Evolutionary conservation across 352 stramenopile genomes (phyloP).

Genomic region (Pythium rishiriense): DNA sequence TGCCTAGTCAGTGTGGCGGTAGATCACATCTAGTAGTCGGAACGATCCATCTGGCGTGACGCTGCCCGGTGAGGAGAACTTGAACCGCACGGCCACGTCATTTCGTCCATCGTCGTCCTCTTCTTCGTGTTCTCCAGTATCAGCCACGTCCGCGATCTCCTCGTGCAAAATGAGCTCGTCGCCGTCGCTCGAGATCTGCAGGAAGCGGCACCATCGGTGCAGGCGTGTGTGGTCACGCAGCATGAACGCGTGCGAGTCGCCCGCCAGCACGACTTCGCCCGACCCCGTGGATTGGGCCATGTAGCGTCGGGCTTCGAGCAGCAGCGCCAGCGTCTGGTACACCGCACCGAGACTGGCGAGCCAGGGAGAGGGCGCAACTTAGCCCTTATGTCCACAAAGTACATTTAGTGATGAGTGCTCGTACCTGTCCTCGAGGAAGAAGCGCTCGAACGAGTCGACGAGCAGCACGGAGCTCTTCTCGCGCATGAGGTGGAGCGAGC

Average conservation of each 20-base stretch:
- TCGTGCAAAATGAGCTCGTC: conserved; percentile 34
- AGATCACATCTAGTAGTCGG: conserved; percentile 36
- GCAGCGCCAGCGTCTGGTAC: conserved; percentile 60
- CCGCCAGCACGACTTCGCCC: conserved; percentile 40
- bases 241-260: conserved; percentile 37
- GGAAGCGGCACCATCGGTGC: conserved; percentile 56
- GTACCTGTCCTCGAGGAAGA: conserved; percentile 49
- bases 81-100: conserved; percentile 28
- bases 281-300: conserved; percentile 42
- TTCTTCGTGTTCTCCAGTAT: not conserved
- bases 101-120: conserved; percentile 12
- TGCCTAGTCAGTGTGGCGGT: conserved; percentile 13
- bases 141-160: conserved; percentile 21
- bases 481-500: conserved; percentile 53
- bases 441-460: conserved; percentile 56
- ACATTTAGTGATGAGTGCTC: not conserved
- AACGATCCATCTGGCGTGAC: conserved; percentile 28
- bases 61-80: conserved; percentile 30
- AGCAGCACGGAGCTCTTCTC: conserved; percentile 52
- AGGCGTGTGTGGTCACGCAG: conserved; percentile 37
- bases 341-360: conserved; percentile 36
- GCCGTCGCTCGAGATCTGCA: conserved; percentile 32
- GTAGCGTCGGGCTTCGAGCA: conserved; percentile 51
- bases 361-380: not conserved
- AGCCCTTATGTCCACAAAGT: not conserved